Conservation (phyloP, 805 yeast genomes). For the Candida tammaniensis region DNA sequence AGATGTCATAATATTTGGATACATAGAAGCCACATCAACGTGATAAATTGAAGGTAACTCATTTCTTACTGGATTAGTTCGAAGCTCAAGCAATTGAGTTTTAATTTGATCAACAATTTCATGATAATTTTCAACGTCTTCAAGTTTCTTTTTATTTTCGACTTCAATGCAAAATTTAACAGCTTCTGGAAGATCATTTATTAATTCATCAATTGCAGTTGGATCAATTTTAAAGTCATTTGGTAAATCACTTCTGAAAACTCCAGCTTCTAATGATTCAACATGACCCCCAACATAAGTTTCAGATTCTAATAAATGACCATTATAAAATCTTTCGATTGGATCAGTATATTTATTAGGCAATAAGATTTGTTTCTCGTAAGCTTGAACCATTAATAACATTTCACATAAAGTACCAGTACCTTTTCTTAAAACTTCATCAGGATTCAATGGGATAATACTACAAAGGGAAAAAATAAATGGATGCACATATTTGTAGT, state of each 20-base stretch:
- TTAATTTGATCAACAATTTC: conserved; percentile 65
- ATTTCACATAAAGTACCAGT: conserved; percentile 98
- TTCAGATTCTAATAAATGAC: conserved; percentile 90
- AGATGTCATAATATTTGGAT: conserved; percentile 97
- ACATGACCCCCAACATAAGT: conserved; percentile 99
- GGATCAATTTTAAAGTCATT: conserved; percentile 78
- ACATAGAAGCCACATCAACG: conserved; percentile 99
- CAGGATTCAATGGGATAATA: conserved; percentile 94
- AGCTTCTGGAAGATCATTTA: conserved; percentile 71
- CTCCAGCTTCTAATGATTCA: conserved; percentile 97
- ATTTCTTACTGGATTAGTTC: conserved; percentile 56
- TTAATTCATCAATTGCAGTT: conserved; percentile 73
- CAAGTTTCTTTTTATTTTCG: conserved; percentile 70
- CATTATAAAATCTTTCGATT: conserved; percentile 90
- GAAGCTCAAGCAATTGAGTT: conserved; percentile 53
- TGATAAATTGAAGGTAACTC: conserved; percentile 92
- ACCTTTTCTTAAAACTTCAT: conserved; percentile 93
- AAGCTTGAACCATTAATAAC: conserved; percentile 96
- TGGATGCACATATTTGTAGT: conserved; percentile 96
- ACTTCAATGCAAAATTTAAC: conserved; percentile 79
- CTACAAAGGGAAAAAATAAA: conserved; percentile 94
- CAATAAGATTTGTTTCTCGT: conserved; percentile 65
- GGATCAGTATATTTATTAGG: conserved; percentile 96
- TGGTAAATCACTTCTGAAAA: conserved; percentile 84
- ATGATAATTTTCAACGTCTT: conserved; percentile 76